Evolutionary conservation across 805 yeast species (phyloP).

Genomic region (Sugiyamaella qingdaonensis): DNA sequence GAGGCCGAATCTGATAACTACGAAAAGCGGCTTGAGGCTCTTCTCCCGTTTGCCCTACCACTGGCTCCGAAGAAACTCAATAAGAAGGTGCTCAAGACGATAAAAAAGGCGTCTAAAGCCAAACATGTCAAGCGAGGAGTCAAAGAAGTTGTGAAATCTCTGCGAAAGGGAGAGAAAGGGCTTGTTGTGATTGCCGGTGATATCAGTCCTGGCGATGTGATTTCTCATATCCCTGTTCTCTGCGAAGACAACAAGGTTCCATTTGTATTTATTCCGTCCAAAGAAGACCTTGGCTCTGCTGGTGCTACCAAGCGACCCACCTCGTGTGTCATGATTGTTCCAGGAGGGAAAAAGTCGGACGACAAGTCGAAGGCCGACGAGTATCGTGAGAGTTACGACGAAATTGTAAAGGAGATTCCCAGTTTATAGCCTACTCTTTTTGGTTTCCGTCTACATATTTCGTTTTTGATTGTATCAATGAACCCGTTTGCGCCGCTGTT

Average conservation of each 20-base stretch:
- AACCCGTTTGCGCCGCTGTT: not conserved
- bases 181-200: constrained; percentile 96
- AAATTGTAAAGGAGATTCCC: constrained; percentile 84
- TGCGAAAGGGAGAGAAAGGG: constrained; percentile 98
- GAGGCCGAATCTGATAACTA: constrained; percentile 59
- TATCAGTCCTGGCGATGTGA: constrained; percentile 94
- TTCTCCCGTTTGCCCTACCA: constrained; percentile 89
- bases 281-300: constrained; percentile 97
- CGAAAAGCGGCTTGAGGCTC: constrained; percentile 85
- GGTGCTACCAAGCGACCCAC: constrained; percentile 99
- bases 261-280: constrained; percentile 89
- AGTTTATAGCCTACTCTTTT: constrained; percentile 16
- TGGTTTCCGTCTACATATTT: not conserved
- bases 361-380: constrained; percentile 71
- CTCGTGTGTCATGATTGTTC: constrained; percentile 93
- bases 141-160: constrained; percentile 95
- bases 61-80: constrained; percentile 93
- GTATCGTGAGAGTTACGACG: constrained; percentile 89
- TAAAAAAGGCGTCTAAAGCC: constrained; percentile 96
- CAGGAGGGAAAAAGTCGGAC: constrained; percentile 79
- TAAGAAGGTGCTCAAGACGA: constrained; percentile 91
- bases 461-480: not conserved
- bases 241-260: constrained; percentile 95
- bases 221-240: constrained; percentile 93
- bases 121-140: constrained; percentile 99